Base-by-base conservation (phyloP, 1,139 yeast genomes). In the Candida sp. region DNA sequence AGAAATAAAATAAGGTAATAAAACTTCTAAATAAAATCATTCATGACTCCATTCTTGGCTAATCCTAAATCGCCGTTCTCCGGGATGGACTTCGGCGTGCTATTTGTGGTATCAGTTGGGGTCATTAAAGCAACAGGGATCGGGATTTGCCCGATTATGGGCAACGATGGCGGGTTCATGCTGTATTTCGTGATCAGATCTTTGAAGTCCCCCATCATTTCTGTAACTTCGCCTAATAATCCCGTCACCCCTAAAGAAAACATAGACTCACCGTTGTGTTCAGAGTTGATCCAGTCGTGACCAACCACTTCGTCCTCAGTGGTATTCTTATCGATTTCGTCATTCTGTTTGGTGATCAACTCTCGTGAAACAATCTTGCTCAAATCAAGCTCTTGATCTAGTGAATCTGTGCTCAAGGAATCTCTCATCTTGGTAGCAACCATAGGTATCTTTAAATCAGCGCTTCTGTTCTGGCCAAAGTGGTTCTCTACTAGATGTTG, bases 221-320 rank as follows among this genome's bases (percentile, higher is more conserved):
- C 89, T 46, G 86, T 80, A 1, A 86, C 79, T 41, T 87, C 86
- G 23, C 86, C 78, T 32, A 87, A 71, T 69, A 86, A 70, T 0
- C 92, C 91, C 0, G 92, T 84, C 0, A 91, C 89, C 0, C 93
- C 93, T 34, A 84, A 85, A 38, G 86, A 86, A 62, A 84, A 81
- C 12, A 84, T 55, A 3, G 83, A 72, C n/a, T 80, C 83, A 3
- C 75, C 73, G 44, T 80, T 77, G 46, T 73, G 77, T 37, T 73
- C 68, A 31, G 72, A 57, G 51, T 82, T 80, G 27, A 85, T 75
- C 91, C 91, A 86, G n/a, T 58, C 60, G 6, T 49, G 49, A 6
- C 47, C 52, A 2, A 49, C 48, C 5, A 4, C 25, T 25, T 50
- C 51, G 44, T 65, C 58, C 42, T 54, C 42, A 23, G 50, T 35